phyloP scores from a whole-genome alignment of 2,329 filamentous ascomycete genomes.

The Amauroascus verrucosus region DNA sequence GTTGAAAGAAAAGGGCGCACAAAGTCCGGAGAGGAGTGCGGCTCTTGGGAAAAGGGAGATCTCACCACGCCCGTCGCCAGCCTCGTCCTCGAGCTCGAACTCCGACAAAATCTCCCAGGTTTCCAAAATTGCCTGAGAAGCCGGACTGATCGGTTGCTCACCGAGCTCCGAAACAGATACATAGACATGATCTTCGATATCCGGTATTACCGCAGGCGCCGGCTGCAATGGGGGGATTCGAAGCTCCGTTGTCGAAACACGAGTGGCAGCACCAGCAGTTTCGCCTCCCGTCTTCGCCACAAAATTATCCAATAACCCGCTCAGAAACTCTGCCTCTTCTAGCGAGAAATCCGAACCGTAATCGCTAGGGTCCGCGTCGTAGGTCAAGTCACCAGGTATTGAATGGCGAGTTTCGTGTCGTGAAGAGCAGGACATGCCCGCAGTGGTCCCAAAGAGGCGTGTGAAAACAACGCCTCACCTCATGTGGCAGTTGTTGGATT shows the following conservation, averaged over 20 bases:
- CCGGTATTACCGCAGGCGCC: not conserved
- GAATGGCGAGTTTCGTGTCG: not conserved
- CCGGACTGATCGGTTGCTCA: not conserved
- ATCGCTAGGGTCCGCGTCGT: slow-evolving; percentile 39
- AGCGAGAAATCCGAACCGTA: slow-evolving; percentile 55
- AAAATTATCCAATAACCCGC: slow-evolving; percentile 41
- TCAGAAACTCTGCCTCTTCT: slow-evolving; percentile 47
- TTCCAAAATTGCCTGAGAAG: slow-evolving; percentile 3
- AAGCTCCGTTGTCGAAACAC: not conserved
- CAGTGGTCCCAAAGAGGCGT: not conserved
- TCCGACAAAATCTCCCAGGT: slow-evolving; percentile 6
- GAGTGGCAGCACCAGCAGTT: not conserved
- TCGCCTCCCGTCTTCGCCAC: slow-evolving; percentile 22
- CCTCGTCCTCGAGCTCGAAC: slow-evolving; percentile 6
- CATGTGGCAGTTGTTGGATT: not conserved
- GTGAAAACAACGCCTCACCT: not conserved
- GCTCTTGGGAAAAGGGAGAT: not conserved
- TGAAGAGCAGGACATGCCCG: slow-evolving; percentile 9
- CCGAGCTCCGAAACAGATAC: not conserved
- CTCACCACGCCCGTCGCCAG: slow-evolving; percentile 3
- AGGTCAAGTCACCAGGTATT: slow-evolving; percentile 6
- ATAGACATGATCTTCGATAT: slow-evolving; percentile 9
- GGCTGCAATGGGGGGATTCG: not conserved
- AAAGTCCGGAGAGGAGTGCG: not conserved
- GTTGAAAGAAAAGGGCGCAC: not conserved